phyloP scores from a whole-genome alignment of 768 basidiomycete species.

The Dendrothele bispora region DNA sequence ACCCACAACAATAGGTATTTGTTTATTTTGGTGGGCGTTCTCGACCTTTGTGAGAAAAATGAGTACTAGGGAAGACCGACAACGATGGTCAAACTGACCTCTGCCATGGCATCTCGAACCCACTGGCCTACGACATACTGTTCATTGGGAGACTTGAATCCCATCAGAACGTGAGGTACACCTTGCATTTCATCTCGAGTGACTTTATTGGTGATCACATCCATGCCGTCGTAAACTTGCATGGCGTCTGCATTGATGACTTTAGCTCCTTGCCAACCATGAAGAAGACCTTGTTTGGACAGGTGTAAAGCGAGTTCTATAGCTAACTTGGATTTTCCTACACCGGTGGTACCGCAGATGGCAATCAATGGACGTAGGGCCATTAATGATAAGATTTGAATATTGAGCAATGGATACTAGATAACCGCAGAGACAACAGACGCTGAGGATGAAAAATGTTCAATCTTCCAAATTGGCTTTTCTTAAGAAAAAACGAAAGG shows the following conservation, averaged over 20 bases:
- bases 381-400: constrained; percentile 27
- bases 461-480: too few relatives aligned
- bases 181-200: constrained; percentile 73
- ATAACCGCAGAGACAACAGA: too few relatives aligned
- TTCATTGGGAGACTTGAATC: constrained; percentile 81
- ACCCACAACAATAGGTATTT: constrained; percentile 89
- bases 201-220: constrained; percentile 94
- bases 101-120: constrained; percentile 76
- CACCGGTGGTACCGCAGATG: constrained; percentile 92
- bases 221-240: constrained; percentile 92
- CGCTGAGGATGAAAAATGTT: too few relatives aligned
- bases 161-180: constrained; percentile 88
- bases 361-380: constrained; percentile 68
- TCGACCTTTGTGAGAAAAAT: constrained; percentile 54
- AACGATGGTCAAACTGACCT: constrained; percentile 48
- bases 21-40: constrained; percentile 58
- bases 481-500: too few relatives aligned
- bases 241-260: constrained; percentile 97
- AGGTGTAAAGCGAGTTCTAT: constrained; percentile 79
- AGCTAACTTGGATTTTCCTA: constrained; percentile 92
- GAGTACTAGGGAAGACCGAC: neutral
- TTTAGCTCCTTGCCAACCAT: constrained; percentile 60
- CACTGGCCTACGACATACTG: constrained; percentile 88
- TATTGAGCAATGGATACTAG: too few relatives aligned
- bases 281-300: constrained; percentile 27